These are phyloP conservation scores for Phaseolus coccineus DNA, from an alignment of 331 rosid genomes.

Conservation along the genomic window DNA sequence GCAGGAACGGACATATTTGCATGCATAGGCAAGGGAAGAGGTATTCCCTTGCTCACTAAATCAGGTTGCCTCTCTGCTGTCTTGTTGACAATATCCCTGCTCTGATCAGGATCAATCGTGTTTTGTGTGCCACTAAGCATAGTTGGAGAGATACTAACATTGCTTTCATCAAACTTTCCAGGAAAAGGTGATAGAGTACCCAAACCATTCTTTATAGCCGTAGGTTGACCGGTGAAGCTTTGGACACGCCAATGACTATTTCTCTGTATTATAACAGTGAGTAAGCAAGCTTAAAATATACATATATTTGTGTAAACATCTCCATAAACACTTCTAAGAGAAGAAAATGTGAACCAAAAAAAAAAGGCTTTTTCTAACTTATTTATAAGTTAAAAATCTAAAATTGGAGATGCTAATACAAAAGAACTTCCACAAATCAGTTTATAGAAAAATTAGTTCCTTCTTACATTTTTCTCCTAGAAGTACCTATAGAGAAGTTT, in stretches of 20 bases:
- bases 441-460: too few relatives aligned
- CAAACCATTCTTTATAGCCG: slow-evolving; percentile 66
- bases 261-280: slow-evolving; percentile 66
- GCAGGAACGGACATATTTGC: slow-evolving; percentile 58
- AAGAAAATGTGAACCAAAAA: too few relatives aligned
- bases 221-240: slow-evolving; percentile 74
- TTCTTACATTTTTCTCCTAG: too few relatives aligned
- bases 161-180: slow-evolving; percentile 84
- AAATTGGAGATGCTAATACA: too few relatives aligned
- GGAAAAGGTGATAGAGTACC: slow-evolving; percentile 73
- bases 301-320: too few relatives aligned
- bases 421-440: too few relatives aligned
- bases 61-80: slow-evolving; percentile 65
- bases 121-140: slow-evolving; percentile 62
- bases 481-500: too few relatives aligned
- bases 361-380: too few relatives aligned
- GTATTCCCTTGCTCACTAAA: slow-evolving; percentile 61
- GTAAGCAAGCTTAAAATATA: slow-evolving; percentile 25
- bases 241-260: slow-evolving; percentile 98
- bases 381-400: too few relatives aligned
- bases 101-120: slow-evolving; percentile 61
- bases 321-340: too few relatives aligned
- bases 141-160: slow-evolving; percentile 65
- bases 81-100: slow-evolving; percentile 61
- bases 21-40: slow-evolving; percentile 58